Evolutionary conservation across 2,329 filamentous ascomycete species (phyloP).

Genomic region (Aspergillus luchuensis): DNA sequence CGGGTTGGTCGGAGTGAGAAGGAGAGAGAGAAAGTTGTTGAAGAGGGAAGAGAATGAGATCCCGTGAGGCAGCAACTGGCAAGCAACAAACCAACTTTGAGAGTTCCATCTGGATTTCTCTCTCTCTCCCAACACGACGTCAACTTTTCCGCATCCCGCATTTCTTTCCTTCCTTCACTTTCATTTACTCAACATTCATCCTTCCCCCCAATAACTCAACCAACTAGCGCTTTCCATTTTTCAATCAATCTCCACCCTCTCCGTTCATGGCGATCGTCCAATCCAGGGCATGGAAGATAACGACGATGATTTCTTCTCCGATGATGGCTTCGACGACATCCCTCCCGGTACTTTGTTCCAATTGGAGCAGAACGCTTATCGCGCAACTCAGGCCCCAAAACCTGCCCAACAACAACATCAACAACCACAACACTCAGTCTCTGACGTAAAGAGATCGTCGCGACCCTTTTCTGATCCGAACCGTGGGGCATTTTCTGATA

Average conservation of each 20-base stretch:
- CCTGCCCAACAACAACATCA: conserved; percentile 18
- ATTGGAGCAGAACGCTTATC: conserved; percentile 49
- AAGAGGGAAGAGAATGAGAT: conserved; percentile 10
- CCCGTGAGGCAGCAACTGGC: conserved; percentile 17
- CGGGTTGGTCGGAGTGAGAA: conserved; percentile 8
- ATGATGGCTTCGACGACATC: conserved; percentile 50
- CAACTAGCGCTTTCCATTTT: neutral
- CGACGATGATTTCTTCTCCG: conserved; percentile 52
- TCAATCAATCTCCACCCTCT: neutral
- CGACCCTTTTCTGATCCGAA: neutral
- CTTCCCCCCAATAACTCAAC: neutral
- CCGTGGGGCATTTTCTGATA: conserved; percentile 5
- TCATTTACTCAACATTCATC: neutral
- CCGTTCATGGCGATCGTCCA: conserved; percentile 38
- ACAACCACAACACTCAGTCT: conserved; percentile 3
- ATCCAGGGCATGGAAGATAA: conserved; percentile 49
- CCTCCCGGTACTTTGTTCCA: conserved; percentile 46
- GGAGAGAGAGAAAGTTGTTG: neutral
- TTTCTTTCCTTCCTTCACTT: neutral
- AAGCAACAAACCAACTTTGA: no score
- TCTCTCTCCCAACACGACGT: conserved; percentile 2
- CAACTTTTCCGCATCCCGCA: conserved; percentile 12
- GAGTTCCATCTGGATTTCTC: conserved; percentile 7
- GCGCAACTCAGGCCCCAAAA: conserved; percentile 44
- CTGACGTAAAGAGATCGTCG: conserved; percentile 1